Percentiles rank a stretch among this genome's conserved stretches.
Conservation (phyloP, 768 basidiomycete species). For the Crucibulum laeve region DNA sequence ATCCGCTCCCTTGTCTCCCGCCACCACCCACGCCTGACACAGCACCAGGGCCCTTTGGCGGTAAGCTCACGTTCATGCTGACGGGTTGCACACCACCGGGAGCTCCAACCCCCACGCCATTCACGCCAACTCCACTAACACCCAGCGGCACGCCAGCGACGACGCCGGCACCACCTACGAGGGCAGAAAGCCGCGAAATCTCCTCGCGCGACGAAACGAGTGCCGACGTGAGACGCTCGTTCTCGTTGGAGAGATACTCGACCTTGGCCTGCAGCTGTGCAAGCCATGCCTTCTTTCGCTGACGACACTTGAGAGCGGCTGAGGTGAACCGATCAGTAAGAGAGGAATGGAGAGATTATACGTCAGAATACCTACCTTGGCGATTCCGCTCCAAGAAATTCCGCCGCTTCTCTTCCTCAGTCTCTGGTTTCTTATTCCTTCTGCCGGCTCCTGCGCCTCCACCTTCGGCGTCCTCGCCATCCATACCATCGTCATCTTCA, state of each 20-base stretch:
- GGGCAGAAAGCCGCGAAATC: conserved; percentile 74
- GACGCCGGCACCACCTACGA: conserved; percentile 65
- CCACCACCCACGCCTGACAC: conserved; percentile 24
- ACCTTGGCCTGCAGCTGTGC: conserved; percentile 89
- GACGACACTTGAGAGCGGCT: conserved; percentile 99
- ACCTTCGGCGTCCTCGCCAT: conserved; percentile 13
- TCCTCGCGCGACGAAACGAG: conserved; percentile 89
- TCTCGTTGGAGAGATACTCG: conserved; percentile 89
- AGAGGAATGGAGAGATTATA: conserved; percentile 5
- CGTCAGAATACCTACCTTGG: conserved; percentile 71
- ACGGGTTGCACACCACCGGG: conserved; percentile 38
- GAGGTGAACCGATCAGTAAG: background rate
- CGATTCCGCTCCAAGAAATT: conserved; percentile 97
- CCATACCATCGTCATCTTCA: conserved; percentile 29
- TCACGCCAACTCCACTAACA: conserved; percentile 12
- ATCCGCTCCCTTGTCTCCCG: conserved; percentile 31
- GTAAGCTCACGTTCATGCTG: conserved; percentile 40
- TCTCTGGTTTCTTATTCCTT: conserved; percentile 75
- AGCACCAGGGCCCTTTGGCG: conserved; percentile 20
- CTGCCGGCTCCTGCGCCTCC: conserved; percentile 13
- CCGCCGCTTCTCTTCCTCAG: conserved; percentile 95
- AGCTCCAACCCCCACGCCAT: conserved; percentile 21
- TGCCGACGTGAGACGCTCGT: conserved; percentile 86
- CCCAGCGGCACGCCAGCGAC: conserved; percentile 29
- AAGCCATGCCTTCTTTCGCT: conserved; percentile 98